Percentiles rank a stretch among this genome's conserved stretches.
Conservation (phyloP, 2,329 filamentous ascomycete genomes). For the Aspergillus phoenicis region DNA sequence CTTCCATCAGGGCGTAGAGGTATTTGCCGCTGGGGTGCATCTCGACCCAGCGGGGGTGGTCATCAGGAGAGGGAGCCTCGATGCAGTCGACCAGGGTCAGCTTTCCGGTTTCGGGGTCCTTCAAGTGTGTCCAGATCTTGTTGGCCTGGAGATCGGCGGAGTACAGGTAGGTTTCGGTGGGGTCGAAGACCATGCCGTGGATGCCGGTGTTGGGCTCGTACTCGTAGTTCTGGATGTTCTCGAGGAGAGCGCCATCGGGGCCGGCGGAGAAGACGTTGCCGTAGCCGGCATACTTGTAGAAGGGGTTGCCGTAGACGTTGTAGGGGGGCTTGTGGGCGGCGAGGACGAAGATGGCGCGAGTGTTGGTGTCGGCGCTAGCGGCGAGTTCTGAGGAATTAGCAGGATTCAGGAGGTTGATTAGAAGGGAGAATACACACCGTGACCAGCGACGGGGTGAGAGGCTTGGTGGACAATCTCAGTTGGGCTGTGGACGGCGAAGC, state of each 20-base stretch:
- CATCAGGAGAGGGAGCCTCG: slow-evolving; percentile 68
- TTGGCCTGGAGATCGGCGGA: slow-evolving; percentile 53
- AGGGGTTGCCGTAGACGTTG: slow-evolving; percentile 85
- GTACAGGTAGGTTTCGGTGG: slow-evolving; percentile 49
- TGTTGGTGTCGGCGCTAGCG: slow-evolving; percentile 71
- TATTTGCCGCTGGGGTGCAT: slow-evolving; percentile 77
- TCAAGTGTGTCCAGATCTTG: slow-evolving; percentile 77
- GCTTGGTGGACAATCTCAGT: slow-evolving; percentile 74
- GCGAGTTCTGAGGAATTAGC: slow-evolving; percentile 61
- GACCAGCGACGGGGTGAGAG: slow-evolving; percentile 74
- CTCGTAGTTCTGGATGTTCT: slow-evolving; percentile 50
- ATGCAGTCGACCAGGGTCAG: slow-evolving; percentile 72
- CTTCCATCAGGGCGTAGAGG: slow-evolving; percentile 86
- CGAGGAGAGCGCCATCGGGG: slow-evolving; percentile 42
- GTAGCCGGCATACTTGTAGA: slow-evolving; percentile 81
- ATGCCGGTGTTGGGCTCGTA: slow-evolving; percentile 50
- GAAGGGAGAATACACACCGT: slow-evolving; percentile 58
- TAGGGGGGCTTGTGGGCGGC: slow-evolving; percentile 76
- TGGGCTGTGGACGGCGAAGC: slow-evolving; percentile 74
- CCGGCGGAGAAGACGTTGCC: slow-evolving; percentile 67
- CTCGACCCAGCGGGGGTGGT: slow-evolving; percentile 87
- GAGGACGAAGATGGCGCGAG: slow-evolving; percentile 84
- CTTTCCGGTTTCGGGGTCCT: slow-evolving; percentile 61
- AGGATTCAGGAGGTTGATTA: background rate
- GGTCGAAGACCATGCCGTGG: slow-evolving; percentile 53